Base-by-base conservation (phyloP, 768 basidiomycete genomes). In the Leccinellum luteum region DNA sequence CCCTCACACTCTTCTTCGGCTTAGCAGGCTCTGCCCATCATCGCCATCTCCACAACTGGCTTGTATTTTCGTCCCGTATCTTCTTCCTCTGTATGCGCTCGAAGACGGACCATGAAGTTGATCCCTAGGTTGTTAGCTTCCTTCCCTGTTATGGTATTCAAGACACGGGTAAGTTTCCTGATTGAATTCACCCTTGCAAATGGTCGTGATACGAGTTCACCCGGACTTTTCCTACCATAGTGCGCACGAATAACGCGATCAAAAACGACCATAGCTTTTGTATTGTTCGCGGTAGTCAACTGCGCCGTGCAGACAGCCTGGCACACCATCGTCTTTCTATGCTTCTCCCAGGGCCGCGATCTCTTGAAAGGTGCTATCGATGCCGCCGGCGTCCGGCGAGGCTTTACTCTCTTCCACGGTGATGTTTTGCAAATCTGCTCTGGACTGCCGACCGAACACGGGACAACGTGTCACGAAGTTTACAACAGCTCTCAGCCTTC, bases 241-340 rank as follows among this genome's bases (percentile, higher is more conserved):
- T 80, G 77, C 60, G 67, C 75, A 31, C 75, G 79, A 58, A 73
- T 82, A 51, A 83, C 80, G 7, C 64, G 80, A 34, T 81, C 78
- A n/a, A 78, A 74, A 10, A 77, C 75, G 65, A 83, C 81, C 32
- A 72, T 76, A 5, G 60, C 74, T 34, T 85, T 81, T 66, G 79
- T 82, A 63, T 66, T 77, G 41, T 69, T 83, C 56, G 76, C 79
- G 28, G 60, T 84, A 47, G 47, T 74, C 27, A 74, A 73, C 54
- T 79, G 76, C 57, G 52, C 77, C 43, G 65, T 73, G 25, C 76
- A 83, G 51, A 73, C 70, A 55, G 62, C 70, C 13, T 62, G 82
- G 10, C 81, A 82, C 59, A 69, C 67, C 14, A 49, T 76, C 25
- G 67, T 77, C 3, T 75, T 78, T 45, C 57, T 59, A 4, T 73